phyloP scores from a whole-genome alignment of 257 asterid species.

The Linderniella brevidens region DNA sequence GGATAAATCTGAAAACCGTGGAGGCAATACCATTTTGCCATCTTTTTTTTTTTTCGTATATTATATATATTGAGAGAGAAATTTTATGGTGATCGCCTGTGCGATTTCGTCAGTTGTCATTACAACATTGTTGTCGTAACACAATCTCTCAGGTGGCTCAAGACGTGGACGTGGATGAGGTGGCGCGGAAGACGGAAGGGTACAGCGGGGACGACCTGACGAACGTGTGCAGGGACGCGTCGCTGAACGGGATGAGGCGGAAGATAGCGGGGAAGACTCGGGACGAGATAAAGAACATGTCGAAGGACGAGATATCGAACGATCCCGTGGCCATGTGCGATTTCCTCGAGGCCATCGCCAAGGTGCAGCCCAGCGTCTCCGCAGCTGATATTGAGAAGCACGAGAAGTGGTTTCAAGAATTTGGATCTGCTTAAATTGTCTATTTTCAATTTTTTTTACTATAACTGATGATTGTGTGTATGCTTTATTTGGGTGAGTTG shows the following conservation, averaged over 20 bases:
- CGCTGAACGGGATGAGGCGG: constrained; percentile 82
- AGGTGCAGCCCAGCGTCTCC: constrained; percentile 94
- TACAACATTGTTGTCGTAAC: too few relatives aligned
- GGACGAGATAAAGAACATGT: constrained; percentile 78
- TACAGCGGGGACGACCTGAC: constrained; percentile 97
- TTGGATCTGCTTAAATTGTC: constrained; percentile 18
- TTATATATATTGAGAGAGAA: not conserved
- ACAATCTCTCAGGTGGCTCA: constrained; percentile 69
- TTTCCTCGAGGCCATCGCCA: constrained; percentile 50
- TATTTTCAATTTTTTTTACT: constrained; percentile 3
- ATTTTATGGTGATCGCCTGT: too few relatives aligned
- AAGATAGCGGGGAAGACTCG: constrained; percentile 89
- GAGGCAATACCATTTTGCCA: constrained; percentile 76
- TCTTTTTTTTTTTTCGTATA: not conserved
- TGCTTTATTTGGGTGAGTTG: too few relatives aligned
- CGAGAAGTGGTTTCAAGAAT: constrained; percentile 89
- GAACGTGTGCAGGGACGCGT: constrained; percentile 31
- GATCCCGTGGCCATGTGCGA: constrained; percentile 85
- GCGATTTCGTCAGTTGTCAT: too few relatives aligned
- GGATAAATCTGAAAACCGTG: constrained; percentile 72
- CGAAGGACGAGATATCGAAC: constrained; percentile 81
- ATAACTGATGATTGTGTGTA: too few relatives aligned
- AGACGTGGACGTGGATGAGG: constrained; percentile 89
- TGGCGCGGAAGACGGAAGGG: constrained; percentile 85
- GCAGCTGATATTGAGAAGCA: constrained; percentile 84